These are phyloP conservation scores for Globisporangium nodosum DNA, from an alignment of 352 stramenopile genomes.

Conservation along the genomic window DNA sequence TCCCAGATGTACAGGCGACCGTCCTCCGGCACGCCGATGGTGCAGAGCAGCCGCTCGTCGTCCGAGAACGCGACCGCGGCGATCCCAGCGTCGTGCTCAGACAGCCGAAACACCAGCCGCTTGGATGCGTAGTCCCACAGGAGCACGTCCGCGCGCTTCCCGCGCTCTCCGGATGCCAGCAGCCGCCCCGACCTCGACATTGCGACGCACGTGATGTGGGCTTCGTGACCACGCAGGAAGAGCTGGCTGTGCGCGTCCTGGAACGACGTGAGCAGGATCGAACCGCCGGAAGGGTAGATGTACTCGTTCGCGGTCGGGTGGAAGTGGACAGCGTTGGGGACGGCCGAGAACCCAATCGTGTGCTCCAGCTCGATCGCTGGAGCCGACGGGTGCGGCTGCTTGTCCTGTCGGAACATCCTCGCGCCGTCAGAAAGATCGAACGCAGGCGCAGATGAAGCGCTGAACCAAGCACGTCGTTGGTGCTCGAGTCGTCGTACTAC, in stretches of 20 bases:
- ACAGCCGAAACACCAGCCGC: conserved; percentile 74
- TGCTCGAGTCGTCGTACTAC: neutral
- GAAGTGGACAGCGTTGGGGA: conserved; percentile 82
- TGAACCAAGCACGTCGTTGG: conserved; percentile 4
- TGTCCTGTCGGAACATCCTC: neutral
- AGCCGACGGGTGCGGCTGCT: conserved; percentile 1
- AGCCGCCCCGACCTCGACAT: conserved; percentile 72
- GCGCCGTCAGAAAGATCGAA: neutral
- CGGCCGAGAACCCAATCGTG: conserved; percentile 87
- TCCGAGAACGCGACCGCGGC: conserved; percentile 86
- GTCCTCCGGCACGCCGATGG: conserved; percentile 73
- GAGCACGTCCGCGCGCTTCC: conserved; percentile 79
- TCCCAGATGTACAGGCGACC: conserved; percentile 90
- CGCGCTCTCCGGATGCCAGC: conserved; percentile 82
- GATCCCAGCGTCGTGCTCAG: conserved; percentile 90
- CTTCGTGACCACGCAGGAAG: conserved; percentile 84
- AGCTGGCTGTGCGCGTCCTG: conserved; percentile 76
- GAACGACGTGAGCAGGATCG: conserved; percentile 73
- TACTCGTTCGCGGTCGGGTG: conserved; percentile 79
- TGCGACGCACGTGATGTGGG: conserved; percentile 70
- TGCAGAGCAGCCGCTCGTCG: conserved; percentile 86
- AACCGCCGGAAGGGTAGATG: conserved; percentile 85
- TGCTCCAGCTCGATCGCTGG: conserved; percentile 86
- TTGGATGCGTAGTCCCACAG: conserved; percentile 85
- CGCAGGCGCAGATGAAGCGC: conserved; percentile 1